Conservation (phyloP, 2,329 filamentous ascomycete species). For the Ceratocystis colombiana region DNA sequence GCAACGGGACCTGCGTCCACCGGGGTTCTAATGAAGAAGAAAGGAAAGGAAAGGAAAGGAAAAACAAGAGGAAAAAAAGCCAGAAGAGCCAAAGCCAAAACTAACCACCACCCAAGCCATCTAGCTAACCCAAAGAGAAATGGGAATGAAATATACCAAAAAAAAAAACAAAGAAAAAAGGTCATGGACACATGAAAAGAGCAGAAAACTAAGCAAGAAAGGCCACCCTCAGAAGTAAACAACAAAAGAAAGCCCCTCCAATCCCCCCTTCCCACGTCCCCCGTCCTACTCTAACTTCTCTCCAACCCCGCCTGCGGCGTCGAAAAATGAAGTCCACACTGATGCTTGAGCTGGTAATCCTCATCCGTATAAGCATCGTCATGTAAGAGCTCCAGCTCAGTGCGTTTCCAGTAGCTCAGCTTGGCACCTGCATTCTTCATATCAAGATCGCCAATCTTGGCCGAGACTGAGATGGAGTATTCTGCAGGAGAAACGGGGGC, state of each 20-base stretch:
- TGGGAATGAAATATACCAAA: not conserved
- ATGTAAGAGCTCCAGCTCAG: slow-evolving; percentile 52
- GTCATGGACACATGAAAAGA: slow-evolving; percentile 1
- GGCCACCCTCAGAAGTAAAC: not conserved
- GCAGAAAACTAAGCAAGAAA: slow-evolving; percentile 11
- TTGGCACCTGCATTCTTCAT: slow-evolving; percentile 61
- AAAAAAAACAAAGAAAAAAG: slow-evolving; percentile 11
- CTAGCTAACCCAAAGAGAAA: not conserved
- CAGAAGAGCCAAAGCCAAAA: not conserved
- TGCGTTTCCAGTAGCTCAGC: slow-evolving; percentile 55
- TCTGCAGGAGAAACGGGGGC: slow-evolving; percentile 26
- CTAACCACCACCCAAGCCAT: too few relatives aligned
- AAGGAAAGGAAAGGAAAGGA: not conserved
- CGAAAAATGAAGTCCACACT: slow-evolving; percentile 21
- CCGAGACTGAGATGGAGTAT: slow-evolving; percentile 24
- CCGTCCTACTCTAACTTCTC: slow-evolving; percentile 2
- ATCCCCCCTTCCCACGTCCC: not conserved
- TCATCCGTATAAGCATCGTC: slow-evolving; percentile 57
- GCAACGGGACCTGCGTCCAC: slow-evolving; percentile 12
- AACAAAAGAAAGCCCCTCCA: not conserved
- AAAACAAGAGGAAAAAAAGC: slow-evolving; percentile 10
- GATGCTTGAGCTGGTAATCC: slow-evolving; percentile 22
- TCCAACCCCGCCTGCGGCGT: slow-evolving; percentile 11
- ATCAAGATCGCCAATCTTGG: slow-evolving; percentile 59
- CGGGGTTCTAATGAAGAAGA: slow-evolving; percentile 5